Conservation (phyloP, 164 flowering plant genomes). For the Saururus chinensis region DNA sequence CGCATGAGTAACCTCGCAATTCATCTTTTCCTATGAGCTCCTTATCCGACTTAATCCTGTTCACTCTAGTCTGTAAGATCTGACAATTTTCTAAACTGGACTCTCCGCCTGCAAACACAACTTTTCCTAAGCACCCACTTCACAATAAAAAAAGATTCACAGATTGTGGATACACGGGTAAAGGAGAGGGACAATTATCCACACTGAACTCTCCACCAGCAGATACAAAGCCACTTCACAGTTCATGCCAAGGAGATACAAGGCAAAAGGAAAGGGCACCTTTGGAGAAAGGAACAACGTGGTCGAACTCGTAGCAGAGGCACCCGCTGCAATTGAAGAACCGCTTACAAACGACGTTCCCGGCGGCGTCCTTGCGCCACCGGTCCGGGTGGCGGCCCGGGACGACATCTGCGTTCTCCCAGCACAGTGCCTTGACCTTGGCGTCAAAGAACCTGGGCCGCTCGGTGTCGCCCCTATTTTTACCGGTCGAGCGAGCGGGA, state of each 20-base stretch:
- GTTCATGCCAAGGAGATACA: neutral
- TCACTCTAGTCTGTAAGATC: conserved; percentile 92
- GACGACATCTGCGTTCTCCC: conserved; percentile 64
- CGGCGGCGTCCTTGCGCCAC: conserved; percentile 95
- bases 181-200: too few species aligned
- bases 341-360: conserved; percentile 93
- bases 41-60: conserved; percentile 70
- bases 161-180: too few species aligned
- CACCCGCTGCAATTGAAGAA: conserved; percentile 88
- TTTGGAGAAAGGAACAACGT: conserved; percentile 92
- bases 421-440: conserved; percentile 54
- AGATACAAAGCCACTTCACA: too few species aligned
- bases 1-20: conserved; percentile 78
- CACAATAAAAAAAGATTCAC: neutral
- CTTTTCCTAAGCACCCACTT: neutral
- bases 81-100: conserved; percentile 78
- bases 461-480: neutral
- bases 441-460: conserved; percentile 61
- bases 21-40: conserved; percentile 34
- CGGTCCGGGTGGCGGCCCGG: conserved; percentile 90
- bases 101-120: conserved; percentile 58
- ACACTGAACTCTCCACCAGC: too few species aligned
- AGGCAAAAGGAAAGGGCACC: conserved; percentile 26
- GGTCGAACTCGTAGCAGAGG: conserved; percentile 96
- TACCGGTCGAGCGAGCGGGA: too few species aligned